These are phyloP conservation scores for Alternaria sp. DNA, from an alignment of 2,329 filamentous ascomycete genomes.

Conservation along the genomic window DNA sequence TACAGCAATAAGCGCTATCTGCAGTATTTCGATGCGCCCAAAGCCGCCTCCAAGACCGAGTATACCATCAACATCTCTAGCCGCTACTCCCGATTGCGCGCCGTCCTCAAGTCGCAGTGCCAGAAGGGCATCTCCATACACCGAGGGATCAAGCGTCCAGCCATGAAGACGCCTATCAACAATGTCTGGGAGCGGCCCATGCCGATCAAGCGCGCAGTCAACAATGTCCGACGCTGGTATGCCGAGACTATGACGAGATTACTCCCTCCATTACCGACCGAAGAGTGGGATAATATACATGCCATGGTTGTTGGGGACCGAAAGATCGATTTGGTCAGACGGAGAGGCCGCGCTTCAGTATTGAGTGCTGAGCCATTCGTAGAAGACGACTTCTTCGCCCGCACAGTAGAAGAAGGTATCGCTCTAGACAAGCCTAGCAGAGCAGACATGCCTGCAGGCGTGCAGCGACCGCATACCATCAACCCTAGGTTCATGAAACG, in stretches of 20 bases:
- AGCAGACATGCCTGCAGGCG: conserved; percentile 29
- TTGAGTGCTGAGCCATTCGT: neutral
- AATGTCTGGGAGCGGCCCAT: conserved; percentile 57
- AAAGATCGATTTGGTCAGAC: conserved; percentile 31
- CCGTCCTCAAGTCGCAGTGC: conserved; percentile 35
- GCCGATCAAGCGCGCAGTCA: conserved; percentile 53
- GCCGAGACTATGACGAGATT: conserved; percentile 50
- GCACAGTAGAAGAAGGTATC: conserved; percentile 24
- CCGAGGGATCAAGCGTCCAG: conserved; percentile 29
- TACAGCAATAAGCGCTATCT: conserved; percentile 39
- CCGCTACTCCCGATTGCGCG: conserved; percentile 39
- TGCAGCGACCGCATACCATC: conserved; percentile 44
- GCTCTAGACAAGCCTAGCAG: conserved; percentile 34
- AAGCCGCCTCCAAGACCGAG: conserved; percentile 12
- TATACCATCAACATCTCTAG: conserved; percentile 36
- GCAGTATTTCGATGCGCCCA: conserved; percentile 40
- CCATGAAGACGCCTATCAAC: conserved; percentile 48
- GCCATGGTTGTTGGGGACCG: conserved; percentile 47
- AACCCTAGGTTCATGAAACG: conserved; percentile 54
- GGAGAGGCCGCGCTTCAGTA: conserved; percentile 20
- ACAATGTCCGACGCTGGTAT: conserved; percentile 54
- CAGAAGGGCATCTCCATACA: conserved; percentile 23
- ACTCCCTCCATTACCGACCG: conserved; percentile 53
- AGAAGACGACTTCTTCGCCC: conserved; percentile 8
- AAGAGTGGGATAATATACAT: conserved; percentile 53